phyloP scores from a whole-genome alignment of 768 basidiomycete genomes.

The Xerocomus potaroensis region DNA sequence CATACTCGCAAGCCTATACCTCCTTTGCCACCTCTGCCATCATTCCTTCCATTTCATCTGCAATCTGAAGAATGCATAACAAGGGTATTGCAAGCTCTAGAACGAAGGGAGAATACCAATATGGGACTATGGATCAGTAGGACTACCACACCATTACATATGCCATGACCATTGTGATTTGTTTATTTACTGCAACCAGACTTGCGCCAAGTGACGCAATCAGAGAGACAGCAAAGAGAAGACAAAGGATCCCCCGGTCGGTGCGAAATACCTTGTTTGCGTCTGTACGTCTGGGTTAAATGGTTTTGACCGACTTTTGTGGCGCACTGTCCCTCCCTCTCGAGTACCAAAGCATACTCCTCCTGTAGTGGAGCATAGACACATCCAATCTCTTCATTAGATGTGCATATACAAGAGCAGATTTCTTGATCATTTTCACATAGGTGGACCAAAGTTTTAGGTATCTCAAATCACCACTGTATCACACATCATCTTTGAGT shows the following conservation, averaged over 20 bases:
- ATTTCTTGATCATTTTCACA: conserved; percentile 71
- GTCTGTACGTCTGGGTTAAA: conserved; percentile 52
- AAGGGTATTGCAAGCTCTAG: too few species aligned
- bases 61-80: too few species aligned
- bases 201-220: too few species aligned
- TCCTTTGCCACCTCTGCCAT: conserved; percentile 22
- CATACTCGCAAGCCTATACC: conserved; percentile 13
- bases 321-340: conserved; percentile 70
- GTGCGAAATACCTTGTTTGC: conserved; percentile 79
- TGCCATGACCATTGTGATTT: too few species aligned
- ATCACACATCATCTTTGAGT: conserved; percentile 80
- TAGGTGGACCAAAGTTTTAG: conserved; percentile 90
- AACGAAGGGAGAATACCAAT: too few species aligned
- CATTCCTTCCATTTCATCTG: conserved; percentile 8
- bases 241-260: too few species aligned
- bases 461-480: conserved; percentile 86
- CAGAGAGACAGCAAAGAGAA: too few species aligned
- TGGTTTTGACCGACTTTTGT: conserved; percentile 4
- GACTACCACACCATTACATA: too few species aligned
- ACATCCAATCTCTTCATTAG: conserved; percentile 70
- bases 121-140: too few species aligned
- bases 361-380: conserved; percentile 81
- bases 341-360: conserved; percentile 81
- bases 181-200: too few species aligned
- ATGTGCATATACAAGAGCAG: conserved; percentile 66